Base-by-base conservation (phyloP, 2,329 filamentous ascomycete species). In the Xylaria sp. region DNA sequence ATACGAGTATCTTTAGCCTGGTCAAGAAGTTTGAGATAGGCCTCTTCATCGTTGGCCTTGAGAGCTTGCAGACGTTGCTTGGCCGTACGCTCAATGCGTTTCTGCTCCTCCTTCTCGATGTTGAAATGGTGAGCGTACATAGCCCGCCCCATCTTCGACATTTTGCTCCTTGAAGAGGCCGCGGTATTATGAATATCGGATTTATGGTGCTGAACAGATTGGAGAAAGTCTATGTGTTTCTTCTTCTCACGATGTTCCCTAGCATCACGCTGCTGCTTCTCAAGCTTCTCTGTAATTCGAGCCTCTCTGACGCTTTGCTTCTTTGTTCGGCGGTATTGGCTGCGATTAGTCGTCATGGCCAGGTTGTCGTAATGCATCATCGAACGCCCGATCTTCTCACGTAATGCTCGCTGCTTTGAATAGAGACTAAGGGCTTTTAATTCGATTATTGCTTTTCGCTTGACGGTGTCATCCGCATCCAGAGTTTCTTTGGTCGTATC, bases 1-100 rank as follows among this genome's bases (percentile, higher is more conserved):
- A 99, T 99, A 90, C 96, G 95, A 48, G 95, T 98, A 85, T 99
- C 96, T 86, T 99, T 99, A 77, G 96, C 96, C 82, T 99, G 95
- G 78, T 97, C 96, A 76, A 99, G 91, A 78, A 99, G 87, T 82
- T 98, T 98, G 82, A 99, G 89, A 80, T 99, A 99, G 0, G 96
- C 97, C 83, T 98, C 96, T 84, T 99, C 96, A 81, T 99, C 96
- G 90, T 99, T 97, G 77, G 96, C 95, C 84, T 98, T 98, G 80
- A 99, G 88, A 70, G 96, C 96, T 82, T 98, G 95, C 74, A 99
- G 90, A 98, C 96, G 96, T 82, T 99, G 96, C 86, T 99, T 99
- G 73, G 96, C 96, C 10, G 95, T 99, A 73, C 96, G 89, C 84
- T 99, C 96, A 74, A 99, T 92, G 72, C 96, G 93, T 85, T 97